Evolutionary conservation across 345 rosid species (phyloP), one percentile per base, ranked within the genome.

Genomic region (Acer saccharum): DNA sequence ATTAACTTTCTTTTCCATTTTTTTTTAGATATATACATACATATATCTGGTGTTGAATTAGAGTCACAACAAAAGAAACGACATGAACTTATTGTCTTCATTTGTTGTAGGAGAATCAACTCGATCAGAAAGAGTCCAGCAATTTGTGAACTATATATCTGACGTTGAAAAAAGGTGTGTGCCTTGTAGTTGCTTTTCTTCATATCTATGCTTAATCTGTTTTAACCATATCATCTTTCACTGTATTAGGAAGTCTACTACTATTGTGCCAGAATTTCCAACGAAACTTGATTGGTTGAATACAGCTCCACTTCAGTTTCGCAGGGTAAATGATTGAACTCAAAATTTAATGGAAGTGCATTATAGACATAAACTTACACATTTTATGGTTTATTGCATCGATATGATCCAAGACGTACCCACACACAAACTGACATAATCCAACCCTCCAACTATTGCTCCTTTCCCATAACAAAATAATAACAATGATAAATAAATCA

Each of bases 281-380:
- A 41, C 89, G 35, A 90, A 87, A 86, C 94, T 95, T 11, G 97
- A 95, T 80, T 95, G 99, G 98, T 85, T 95, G 62, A 95, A 95
- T 83, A 81, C 95, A 17, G 86, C 93, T 64, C 99, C 99, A 72
- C 97, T 95, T 81, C 97, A 88, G 81, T 89, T 93, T 77, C 83
- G 70, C 72, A 83, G 92, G 92, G 99, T 88, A 87, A 85, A 77
- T 74, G 71, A 12, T 55, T 72, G 2, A 32, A 32, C 83, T 60
- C 44, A 50, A 50, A 35, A 64, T 32, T 20, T 60, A 27, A 70
- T 65, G 5, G 41, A 23, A 10, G 17, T 55, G 65, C 65, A 71
- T 68, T 52, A 27, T 46, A 10, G 18, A 60, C 64, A 20, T 60
- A 60, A 60, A 20, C 9, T 21, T 20, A 10, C 10, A 60, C 27